Evolutionary conservation across 1,284 basidiomycete genomes (phyloP).

Genomic region (Mycena citricolor): DNA sequence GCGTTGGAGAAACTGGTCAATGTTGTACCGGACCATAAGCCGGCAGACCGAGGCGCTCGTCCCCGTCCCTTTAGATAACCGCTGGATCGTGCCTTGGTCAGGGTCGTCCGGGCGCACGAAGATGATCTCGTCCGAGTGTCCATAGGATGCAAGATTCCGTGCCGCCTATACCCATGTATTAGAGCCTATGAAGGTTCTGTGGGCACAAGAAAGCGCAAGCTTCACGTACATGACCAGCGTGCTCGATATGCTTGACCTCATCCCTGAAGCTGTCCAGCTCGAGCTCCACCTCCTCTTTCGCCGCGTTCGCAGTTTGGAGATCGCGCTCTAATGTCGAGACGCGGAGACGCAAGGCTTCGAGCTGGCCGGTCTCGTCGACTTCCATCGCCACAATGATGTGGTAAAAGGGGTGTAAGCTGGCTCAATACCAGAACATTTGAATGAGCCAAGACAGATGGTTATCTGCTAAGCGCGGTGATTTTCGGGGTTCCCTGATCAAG

Average conservation of each 20-base stretch:
- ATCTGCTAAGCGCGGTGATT: too few relatives aligned
- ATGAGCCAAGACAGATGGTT: too few relatives aligned
- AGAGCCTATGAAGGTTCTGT: too few relatives aligned
- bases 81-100: conserved; percentile 16
- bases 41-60: conserved; percentile 12
- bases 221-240: conserved; percentile 12
- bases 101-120: conserved; percentile 17
- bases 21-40: conserved; percentile 17
- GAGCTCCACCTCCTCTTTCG: conserved; percentile 8
- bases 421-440: too few relatives aligned
- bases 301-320: conserved; percentile 2
- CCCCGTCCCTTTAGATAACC: conserved; percentile 8
- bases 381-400: too few relatives aligned
- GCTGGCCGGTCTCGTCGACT: too few relatives aligned
- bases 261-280: conserved; percentile 3
- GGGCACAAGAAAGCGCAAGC: not conserved
- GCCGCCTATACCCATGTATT: conserved; percentile 8
- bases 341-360: conserved; percentile 17
- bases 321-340: conserved; percentile 12
- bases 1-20: conserved; percentile 21
- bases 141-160: conserved; percentile 15
- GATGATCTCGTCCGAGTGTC: conserved; percentile 18
- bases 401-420: too few relatives aligned
- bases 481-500: too few relatives aligned
- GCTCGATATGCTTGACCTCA: conserved; percentile 9